Percentiles rank a stretch among this genome's conserved stretches.
These are phyloP conservation scores for Cudoniella acicularis DNA, from an alignment of 495 filamentous ascomycete species.

Conservation along the genomic window DNA sequence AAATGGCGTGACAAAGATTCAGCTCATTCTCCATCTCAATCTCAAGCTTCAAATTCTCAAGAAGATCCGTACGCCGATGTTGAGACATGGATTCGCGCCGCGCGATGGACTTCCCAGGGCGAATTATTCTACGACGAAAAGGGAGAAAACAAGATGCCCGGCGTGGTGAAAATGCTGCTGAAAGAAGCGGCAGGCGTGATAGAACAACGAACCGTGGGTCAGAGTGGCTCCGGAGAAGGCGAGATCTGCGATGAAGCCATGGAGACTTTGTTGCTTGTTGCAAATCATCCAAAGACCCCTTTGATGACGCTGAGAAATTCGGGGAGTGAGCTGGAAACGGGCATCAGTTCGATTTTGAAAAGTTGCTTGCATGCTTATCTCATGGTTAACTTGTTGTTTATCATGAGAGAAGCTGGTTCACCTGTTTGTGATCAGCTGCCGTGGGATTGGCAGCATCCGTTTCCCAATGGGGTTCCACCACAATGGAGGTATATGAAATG, in stretches of 20 bases:
- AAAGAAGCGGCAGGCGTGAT: background rate
- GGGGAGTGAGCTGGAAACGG: background rate
- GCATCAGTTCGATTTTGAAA: background rate
- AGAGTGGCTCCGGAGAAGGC: background rate
- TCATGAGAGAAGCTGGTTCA: background rate
- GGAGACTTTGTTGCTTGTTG: background rate
- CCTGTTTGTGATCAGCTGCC: background rate
- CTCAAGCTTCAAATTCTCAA: too few species aligned
- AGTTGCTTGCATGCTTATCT: background rate
- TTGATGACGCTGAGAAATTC: background rate
- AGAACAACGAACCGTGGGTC: background rate
- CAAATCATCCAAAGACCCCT: background rate
- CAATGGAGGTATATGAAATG: background rate
- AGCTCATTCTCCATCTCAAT: too few species aligned
- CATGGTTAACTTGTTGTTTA: background rate
- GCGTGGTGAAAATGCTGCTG: background rate
- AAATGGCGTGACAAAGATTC: background rate
- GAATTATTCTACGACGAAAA: background rate
- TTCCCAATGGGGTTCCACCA: background rate
- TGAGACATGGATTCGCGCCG: background rate
- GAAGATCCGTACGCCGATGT: background rate
- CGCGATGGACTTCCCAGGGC: background rate
- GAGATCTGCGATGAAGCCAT: background rate
- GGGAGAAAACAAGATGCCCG: background rate
- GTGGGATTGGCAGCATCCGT: background rate